Conservation (phyloP, 768 basidiomycete species). For the Rhizopogon sp. region DNA sequence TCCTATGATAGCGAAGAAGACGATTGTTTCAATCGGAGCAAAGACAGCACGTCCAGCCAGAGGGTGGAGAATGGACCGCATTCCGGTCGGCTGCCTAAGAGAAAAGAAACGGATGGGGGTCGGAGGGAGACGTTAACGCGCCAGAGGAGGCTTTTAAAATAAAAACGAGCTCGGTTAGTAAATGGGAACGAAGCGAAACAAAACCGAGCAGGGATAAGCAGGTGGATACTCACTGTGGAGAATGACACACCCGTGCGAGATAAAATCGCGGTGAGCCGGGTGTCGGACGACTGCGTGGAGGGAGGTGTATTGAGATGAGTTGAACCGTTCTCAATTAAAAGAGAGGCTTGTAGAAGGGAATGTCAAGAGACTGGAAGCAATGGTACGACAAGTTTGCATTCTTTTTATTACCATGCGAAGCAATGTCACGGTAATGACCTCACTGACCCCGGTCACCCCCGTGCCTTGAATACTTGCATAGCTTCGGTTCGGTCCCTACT, state of each 20-base stretch:
- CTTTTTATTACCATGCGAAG: constrained; percentile 16
- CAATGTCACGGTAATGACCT: constrained; percentile 19
- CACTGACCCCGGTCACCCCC: constrained; percentile 11
- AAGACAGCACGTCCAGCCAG: constrained; percentile 70
- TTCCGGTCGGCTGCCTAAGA: constrained; percentile 12
- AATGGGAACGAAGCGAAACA: neutral
- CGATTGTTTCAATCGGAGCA: constrained; percentile 85
- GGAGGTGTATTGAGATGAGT: neutral
- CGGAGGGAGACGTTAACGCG: neutral
- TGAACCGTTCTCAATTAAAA: neutral
- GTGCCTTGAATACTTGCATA: too few species aligned
- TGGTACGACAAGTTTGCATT: constrained; percentile 12
- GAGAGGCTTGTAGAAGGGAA: neutral
- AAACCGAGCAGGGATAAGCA: neutral
- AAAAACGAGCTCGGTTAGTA: neutral
- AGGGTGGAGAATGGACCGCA: constrained; percentile 62
- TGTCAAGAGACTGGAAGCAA: neutral
- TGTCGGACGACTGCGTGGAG: neutral
- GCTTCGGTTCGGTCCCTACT: too few species aligned
- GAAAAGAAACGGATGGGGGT: neutral
- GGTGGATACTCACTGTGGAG: neutral
- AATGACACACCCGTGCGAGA: neutral
- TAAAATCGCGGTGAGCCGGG: neutral
- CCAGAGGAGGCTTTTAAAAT: neutral
- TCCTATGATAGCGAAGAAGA: constrained; percentile 81